These are phyloP conservation scores for Coemansia sp. DNA, from an alignment of 192 early-diverging fungal species.

Conservation along the genomic window DNA sequence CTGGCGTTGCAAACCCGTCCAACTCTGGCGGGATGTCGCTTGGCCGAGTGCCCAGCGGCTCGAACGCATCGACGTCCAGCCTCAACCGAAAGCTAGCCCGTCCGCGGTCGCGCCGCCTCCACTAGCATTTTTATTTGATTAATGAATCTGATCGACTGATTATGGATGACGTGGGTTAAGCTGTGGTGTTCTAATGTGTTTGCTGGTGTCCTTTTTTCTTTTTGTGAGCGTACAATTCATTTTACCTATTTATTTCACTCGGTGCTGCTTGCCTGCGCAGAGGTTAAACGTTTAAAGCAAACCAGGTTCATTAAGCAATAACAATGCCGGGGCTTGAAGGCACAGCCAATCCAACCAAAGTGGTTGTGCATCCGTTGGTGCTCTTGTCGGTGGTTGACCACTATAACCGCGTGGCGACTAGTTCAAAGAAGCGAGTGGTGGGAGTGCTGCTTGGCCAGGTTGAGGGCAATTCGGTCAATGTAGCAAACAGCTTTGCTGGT, in stretches of 20 bases:
- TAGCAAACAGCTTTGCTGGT: constrained; percentile 98
- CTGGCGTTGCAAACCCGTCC: constrained; percentile 39
- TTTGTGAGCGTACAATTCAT: constrained; percentile 2
- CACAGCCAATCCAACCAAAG: constrained; percentile 55
- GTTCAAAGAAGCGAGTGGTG: constrained; percentile 94
- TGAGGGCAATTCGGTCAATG: constrained; percentile 84
- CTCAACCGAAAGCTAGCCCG: constrained; percentile 40
- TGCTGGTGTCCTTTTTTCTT: neutral
- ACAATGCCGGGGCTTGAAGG: constrained; percentile 51
- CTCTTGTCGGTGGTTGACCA: constrained; percentile 98
- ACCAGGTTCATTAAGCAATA: constrained; percentile 5
- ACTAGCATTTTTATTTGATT: constrained; percentile 13
- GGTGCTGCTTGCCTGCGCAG: too few species aligned
- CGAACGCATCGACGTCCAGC: constrained; percentile 41
- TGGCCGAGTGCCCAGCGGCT: constrained; percentile 43
- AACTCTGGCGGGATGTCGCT: constrained; percentile 37
- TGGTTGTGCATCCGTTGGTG: constrained; percentile 95
- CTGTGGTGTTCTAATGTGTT: neutral
- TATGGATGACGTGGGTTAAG: constrained; percentile 1
- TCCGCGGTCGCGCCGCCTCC: constrained; percentile 33
- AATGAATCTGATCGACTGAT: constrained; percentile 7
- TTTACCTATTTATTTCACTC: too few species aligned
- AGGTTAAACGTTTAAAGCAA: neutral
- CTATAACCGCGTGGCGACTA: constrained; percentile 94
- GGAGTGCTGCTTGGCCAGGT: constrained; percentile 94